Conservation (phyloP, 768 basidiomycete species). For the Leccinum aurantiacum region DNA sequence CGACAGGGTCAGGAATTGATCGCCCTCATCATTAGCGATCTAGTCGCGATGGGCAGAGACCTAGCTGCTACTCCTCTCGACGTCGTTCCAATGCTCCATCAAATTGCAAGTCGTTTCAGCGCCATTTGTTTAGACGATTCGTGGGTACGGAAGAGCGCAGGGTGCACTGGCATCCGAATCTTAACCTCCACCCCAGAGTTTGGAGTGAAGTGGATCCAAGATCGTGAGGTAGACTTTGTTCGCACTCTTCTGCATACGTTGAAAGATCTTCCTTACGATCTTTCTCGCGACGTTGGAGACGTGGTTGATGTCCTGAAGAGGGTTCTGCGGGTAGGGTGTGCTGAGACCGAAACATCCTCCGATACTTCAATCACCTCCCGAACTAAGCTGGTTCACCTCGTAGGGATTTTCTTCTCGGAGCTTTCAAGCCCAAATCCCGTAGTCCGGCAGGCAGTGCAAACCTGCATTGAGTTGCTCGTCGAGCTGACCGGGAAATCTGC, state of each 20-base stretch:
- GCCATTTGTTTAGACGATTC: conserved; percentile 88
- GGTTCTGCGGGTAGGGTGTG: conserved; percentile 62
- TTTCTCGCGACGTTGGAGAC: conserved; percentile 77
- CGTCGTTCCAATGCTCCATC: conserved; percentile 68
- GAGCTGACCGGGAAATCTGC: conserved; percentile 69
- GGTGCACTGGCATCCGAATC: conserved; percentile 73
- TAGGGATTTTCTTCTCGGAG: conserved; percentile 85
- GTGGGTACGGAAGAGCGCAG: conserved; percentile 88
- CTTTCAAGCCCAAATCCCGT: conserved; percentile 82
- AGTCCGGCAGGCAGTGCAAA: conserved; percentile 82
- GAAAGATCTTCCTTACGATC: conserved; percentile 90
- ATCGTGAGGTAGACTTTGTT: conserved; percentile 86
- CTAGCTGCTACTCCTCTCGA: conserved; percentile 51
- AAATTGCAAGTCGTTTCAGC: conserved; percentile 79
- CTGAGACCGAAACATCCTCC: conserved; percentile 44
- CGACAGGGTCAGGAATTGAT: conserved; percentile 61
- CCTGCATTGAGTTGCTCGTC: conserved; percentile 76
- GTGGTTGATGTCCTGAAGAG: conserved; percentile 74
- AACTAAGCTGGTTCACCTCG: conserved; percentile 63
- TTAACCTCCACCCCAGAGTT: conserved; percentile 54
- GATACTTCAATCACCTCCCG: conserved; percentile 45
- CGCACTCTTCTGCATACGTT: conserved; percentile 88
- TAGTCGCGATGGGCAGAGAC: conserved; percentile 55
- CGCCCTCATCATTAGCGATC: conserved; percentile 60
- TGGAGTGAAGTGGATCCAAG: conserved; percentile 75